phyloP scores from a whole-genome alignment of 768 basidiomycete genomes.

The Boletus edulis region DNA sequence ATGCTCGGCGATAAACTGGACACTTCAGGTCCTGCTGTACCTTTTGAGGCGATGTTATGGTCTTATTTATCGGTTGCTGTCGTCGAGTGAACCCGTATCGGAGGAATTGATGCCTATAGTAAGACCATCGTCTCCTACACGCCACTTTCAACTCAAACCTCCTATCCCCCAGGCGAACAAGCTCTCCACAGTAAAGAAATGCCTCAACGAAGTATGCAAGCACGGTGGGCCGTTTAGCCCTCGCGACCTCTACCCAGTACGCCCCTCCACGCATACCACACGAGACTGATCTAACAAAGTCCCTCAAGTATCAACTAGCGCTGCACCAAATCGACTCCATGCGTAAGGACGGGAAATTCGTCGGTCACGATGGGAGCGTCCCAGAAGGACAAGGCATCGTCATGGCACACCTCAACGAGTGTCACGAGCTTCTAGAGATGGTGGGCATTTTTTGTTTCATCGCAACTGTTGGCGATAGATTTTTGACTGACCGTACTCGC shows the following conservation, averaged over 20 bases:
- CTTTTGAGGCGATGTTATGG: constrained; percentile 94
- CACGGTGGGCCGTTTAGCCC: constrained; percentile 92
- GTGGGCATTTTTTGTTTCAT: constrained; percentile 33
- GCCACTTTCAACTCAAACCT: not conserved
- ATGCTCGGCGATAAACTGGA: not conserved
- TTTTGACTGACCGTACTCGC: not conserved
- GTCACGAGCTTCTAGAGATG: constrained; percentile 95
- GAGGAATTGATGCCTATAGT: constrained; percentile 98
- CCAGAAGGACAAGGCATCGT: constrained; percentile 97
- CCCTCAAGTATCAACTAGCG: constrained; percentile 81
- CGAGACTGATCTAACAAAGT: not conserved
- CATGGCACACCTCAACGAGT: constrained; percentile 94
- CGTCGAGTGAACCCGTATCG: constrained; percentile 94
- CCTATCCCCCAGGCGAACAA: constrained; percentile 78
- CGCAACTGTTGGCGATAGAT: no score
- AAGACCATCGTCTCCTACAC: constrained; percentile 23
- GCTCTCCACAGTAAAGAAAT: constrained; percentile 94
- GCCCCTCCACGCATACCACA: constrained; percentile 28
- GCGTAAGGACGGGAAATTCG: constrained; percentile 91
- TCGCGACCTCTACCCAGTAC: constrained; percentile 89
- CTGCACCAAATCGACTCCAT: constrained; percentile 93
- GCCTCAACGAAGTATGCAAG: constrained; percentile 92
- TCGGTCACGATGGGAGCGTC: constrained; percentile 82
- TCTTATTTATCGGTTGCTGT: constrained; percentile 88
- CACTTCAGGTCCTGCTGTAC: constrained; percentile 80